Evolutionary conservation across 2,329 filamentous ascomycete genomes (phyloP), one percentile per base, ranked within the genome.

Genomic region (Pseudocercospora fuligena): DNA sequence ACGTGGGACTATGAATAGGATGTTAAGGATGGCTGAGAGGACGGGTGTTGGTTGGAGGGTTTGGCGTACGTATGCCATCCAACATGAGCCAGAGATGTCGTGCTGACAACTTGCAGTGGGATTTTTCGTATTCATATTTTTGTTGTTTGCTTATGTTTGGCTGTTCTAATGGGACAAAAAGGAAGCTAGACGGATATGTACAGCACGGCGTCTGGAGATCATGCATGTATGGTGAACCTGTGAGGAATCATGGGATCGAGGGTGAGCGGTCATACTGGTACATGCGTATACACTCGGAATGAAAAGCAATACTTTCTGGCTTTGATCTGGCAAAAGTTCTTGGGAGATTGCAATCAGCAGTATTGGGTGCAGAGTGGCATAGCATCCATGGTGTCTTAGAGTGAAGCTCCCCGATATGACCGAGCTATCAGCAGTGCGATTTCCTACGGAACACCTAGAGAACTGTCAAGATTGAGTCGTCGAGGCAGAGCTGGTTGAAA

Each of bases 21-120:
- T 99, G 95, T 82, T 98, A 71, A 78, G 94, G 62, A 99, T 99
- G 95, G 95, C 95, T 4, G 88, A 98, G 82, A 86, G 89, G 74
- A 97, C 94, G 1, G 95, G 95, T n/a, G 90, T 99, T 9, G 90
- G 93, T 75, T 99, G 95, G 95, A 94, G 88, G 80, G 91, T 94
- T 65, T 99, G 95, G 95, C 79, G 16, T n/a, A 40, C 14, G 9
- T 27, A 6, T 3, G 27, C 3, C 3, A 27, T 27, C 3, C 27
- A 33, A 5, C 8, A 9, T 6, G 31, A 33, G 31, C 27, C 27
- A 3, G 27, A 27, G 27, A 27, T 27, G 6, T 27, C 27, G 27
- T 31, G 36, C 36, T 40, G 36, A 40, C 36, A n/a, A n/a, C n/a
- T n/a, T n/a, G n/a, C n/a, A n/a, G n/a, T 97, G 60, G 85, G 84